These are phyloP conservation scores for Alternaria hordeiaustralica DNA, from an alignment of 2,329 filamentous ascomycete species.

Conservation along the genomic window DNA sequence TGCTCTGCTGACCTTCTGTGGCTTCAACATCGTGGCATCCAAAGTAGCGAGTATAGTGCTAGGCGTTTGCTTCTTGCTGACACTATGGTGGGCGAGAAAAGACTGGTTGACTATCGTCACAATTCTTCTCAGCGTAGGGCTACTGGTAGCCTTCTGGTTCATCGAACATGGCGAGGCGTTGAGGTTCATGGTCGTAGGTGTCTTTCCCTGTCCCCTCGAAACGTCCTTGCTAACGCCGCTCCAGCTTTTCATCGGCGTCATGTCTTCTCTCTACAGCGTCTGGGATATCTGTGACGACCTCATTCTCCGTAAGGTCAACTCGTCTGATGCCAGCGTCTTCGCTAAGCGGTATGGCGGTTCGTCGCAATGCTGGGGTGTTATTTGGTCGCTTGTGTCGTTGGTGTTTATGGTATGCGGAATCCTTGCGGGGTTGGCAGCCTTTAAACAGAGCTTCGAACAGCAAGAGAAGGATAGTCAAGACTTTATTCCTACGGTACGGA, in stretches of 20 bases:
- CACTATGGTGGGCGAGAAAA: slow-evolving; percentile 79
- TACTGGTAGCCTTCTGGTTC: slow-evolving; percentile 80
- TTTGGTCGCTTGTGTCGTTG: slow-evolving; percentile 77
- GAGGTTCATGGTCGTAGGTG: slow-evolving; percentile 70
- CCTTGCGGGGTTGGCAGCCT: slow-evolving; percentile 77
- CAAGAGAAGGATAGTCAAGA: slow-evolving; percentile 72
- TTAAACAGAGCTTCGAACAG: slow-evolving; percentile 71
- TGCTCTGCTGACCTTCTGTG: slow-evolving; percentile 77
- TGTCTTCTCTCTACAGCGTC: slow-evolving; percentile 79
- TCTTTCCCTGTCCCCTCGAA: not conserved
- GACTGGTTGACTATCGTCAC: slow-evolving; percentile 80
- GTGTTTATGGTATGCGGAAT: slow-evolving; percentile 76
- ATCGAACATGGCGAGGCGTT: slow-evolving; percentile 77
- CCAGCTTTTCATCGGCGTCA: slow-evolving; percentile 79
- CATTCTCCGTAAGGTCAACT: slow-evolving; percentile 80
- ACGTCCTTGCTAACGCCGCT: not conserved
- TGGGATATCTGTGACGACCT: slow-evolving; percentile 88
- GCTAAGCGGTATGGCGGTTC: slow-evolving; percentile 79
- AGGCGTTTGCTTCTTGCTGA: slow-evolving; percentile 77
- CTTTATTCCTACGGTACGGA: slow-evolving; percentile 62
- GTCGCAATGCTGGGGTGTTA: slow-evolving; percentile 79
- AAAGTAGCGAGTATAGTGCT: slow-evolving; percentile 79
- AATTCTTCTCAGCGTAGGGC: slow-evolving; percentile 70
- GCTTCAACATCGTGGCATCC: slow-evolving; percentile 80
- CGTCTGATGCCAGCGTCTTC: slow-evolving; percentile 79